These are phyloP conservation scores for Macrocystidia cucumis DNA, from an alignment of 1,284 basidiomycete genomes.

Conservation along the genomic window DNA sequence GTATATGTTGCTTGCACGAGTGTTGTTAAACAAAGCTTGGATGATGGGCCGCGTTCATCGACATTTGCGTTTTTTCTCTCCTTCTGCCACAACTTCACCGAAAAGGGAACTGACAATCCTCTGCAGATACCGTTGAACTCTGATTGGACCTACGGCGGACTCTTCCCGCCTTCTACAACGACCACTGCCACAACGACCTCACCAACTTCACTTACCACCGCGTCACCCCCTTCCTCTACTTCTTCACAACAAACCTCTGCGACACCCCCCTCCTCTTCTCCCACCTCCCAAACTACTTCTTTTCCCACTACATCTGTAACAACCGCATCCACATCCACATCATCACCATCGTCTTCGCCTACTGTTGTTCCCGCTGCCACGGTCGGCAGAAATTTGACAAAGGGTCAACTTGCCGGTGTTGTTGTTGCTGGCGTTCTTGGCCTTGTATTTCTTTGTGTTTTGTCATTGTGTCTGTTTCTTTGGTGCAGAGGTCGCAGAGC, in stretches of 20 bases:
- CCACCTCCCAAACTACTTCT: slow-evolving; percentile 15
- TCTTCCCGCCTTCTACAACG: slow-evolving; percentile 23
- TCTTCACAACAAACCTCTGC: slow-evolving; percentile 12
- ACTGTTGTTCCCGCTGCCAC: slow-evolving; percentile 11
- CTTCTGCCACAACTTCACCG: slow-evolving; percentile 5
- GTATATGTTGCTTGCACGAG: not conserved
- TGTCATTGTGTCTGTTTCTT: slow-evolving; percentile 39
- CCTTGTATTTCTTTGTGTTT: slow-evolving; percentile 44
- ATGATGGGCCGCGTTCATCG: not conserved
- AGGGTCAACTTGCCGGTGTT: slow-evolving; percentile 38
- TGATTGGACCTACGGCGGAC: slow-evolving; percentile 61
- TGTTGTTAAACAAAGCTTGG: slow-evolving; percentile 1
- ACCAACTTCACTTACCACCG: slow-evolving; percentile 12
- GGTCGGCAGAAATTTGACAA: slow-evolving; percentile 16
- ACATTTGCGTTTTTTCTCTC: not conserved
- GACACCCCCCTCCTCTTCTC: slow-evolving; percentile 15
- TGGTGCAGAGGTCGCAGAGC: slow-evolving; percentile 37
- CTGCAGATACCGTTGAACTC: slow-evolving; percentile 59
- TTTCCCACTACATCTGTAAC: slow-evolving; percentile 14
- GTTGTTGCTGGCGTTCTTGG: slow-evolving; percentile 42
- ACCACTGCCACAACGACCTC: slow-evolving; percentile 25
- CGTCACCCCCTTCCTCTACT: slow-evolving; percentile 11
- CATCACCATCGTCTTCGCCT: slow-evolving; percentile 11
- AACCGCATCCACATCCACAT: slow-evolving; percentile 11
- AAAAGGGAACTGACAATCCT: slow-evolving; percentile 2